Base-by-base conservation (phyloP, 2,329 filamentous ascomycete genomes). In the Beauveria medogensis region DNA sequence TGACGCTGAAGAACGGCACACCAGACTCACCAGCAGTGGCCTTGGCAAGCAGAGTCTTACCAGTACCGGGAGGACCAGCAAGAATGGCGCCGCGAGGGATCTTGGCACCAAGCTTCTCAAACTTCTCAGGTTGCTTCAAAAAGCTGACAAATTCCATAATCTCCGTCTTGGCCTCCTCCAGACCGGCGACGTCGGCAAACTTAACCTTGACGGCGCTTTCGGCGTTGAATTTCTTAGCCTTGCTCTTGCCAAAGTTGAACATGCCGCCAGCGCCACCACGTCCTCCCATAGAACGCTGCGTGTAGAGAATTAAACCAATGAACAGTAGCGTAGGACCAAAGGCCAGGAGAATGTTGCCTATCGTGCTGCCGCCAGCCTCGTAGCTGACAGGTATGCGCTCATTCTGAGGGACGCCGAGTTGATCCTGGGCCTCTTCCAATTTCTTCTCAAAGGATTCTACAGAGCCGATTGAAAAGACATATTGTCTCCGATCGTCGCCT, bases 61-160 rank as follows among this genome's bases (percentile, higher is more conserved):
- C 94, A 53, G 94, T 99, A 81, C 94, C 94, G 3, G 94, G 94
- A 58, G 94, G 94, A n/a, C 94, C 94, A 63, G 93, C 95, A 30
- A 99, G 83, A 72, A 99, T 97, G 54, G 94, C 94, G 70, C 94
- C 94, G 65, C 94, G 91, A 43, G 94, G 94, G 58, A 99, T 99
- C 80, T 99, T 99, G 64, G 94, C 94, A 69, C 94, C 94, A 20
- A 99, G 85, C 74, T 90, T 90, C 77, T 96, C 88, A 77, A 96
- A 99, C 65, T 90, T 87, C 68, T 91, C 90, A 0, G 94, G 94
- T 69, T 94, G 89, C 79, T 97, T 93, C 64, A 99, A 77, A 80
- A 99, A 99, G 72, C 89, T 92, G 67, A 99, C 94, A 69, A 99
- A 99, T 75, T 99, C 94, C 92, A 97, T 97, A 67, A 99, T 99